These are phyloP conservation scores for Aphanocladium album DNA, from an alignment of 2,329 filamentous ascomycete species.

Conservation along the genomic window DNA sequence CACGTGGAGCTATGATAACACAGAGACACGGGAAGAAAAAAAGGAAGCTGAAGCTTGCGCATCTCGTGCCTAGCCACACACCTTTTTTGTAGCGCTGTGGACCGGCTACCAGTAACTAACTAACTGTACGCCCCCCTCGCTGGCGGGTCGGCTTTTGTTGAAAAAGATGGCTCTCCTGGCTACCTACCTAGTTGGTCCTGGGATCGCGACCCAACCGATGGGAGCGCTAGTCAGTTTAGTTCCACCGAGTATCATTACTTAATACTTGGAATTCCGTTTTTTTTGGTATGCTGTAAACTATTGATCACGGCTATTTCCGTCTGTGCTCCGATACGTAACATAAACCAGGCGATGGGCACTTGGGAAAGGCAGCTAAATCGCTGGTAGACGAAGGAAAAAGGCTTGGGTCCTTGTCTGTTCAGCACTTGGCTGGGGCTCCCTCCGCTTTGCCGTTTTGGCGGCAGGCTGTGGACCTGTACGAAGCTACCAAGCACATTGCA, in stretches of 20 bases:
- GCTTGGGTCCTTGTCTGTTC: no score
- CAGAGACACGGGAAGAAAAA: constrained; percentile 5
- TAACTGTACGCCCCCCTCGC: neutral
- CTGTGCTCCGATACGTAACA: neutral
- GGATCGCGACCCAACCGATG: constrained; percentile 5
- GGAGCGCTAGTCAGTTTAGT: constrained; percentile 5
- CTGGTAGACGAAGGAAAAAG: neutral
- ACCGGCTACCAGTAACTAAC: no score
- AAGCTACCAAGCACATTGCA: neutral
- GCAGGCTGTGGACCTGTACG: no score
- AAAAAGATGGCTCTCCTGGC: neutral
- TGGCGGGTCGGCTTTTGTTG: neutral
- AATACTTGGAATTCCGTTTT: neutral
- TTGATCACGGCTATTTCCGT: neutral
- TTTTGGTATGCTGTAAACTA: neutral
- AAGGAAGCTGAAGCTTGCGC: neutral
- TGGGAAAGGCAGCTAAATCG: neutral
- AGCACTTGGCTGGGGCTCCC: no score
- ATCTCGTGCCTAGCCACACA: neutral
- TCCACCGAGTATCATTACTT: neutral
- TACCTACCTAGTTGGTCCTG: neutral
- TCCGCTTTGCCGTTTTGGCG: no score
- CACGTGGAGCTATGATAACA: neutral
- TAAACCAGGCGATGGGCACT: neutral
- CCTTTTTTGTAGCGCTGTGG: neutral